A percentile compares a stretch with the other conserved stretches of the same genome.
Evolutionary conservation across 805 yeast genomes (phyloP).

Genomic region (Barnettozyma sucrosica): DNA sequence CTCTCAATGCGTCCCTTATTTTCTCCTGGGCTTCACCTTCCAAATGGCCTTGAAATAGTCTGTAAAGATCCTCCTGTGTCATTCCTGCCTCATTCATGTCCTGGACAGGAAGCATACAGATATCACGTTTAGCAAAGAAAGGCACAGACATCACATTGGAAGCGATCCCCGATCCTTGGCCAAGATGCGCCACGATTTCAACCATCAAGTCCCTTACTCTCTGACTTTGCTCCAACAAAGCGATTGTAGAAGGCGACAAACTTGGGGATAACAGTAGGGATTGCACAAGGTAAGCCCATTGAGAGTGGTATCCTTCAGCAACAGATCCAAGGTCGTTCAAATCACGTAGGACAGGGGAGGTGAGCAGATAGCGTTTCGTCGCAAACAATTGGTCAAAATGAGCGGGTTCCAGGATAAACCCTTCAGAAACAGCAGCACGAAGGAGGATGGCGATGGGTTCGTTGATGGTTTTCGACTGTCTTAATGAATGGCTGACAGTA

Average conservation of each 20-base stretch:
- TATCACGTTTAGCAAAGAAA: conserved; percentile 44
- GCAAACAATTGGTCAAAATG: conserved; percentile 56
- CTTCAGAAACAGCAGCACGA: conserved; percentile 44
- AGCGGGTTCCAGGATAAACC: conserved; percentile 44
- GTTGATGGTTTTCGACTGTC: conserved; percentile 35
- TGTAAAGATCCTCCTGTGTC: conserved; percentile 59
- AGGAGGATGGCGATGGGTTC: conserved; percentile 65
- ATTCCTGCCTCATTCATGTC: conserved; percentile 45
- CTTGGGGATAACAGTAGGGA: conserved; percentile 51
- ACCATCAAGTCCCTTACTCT: conserved; percentile 39
- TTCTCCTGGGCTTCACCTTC: conserved; percentile 16
- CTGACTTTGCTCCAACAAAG: conserved; percentile 41
- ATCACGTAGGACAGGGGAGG: conserved; percentile 39
- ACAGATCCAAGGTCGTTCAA: conserved; percentile 60
- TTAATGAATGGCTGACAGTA: conserved; percentile 41
- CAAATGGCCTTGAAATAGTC: conserved; percentile 32
- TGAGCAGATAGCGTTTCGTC: conserved; percentile 49
- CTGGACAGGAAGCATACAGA: conserved; percentile 57
- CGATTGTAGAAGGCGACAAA: conserved; percentile 50
- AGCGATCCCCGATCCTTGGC: conserved; percentile 74
- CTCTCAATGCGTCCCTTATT: conserved; percentile 38
- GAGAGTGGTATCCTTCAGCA: conserved; percentile 79
- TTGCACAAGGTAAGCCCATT: conserved; percentile 62
- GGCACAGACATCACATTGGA: conserved; percentile 54
- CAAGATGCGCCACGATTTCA: conserved; percentile 72